Evolutionary conservation across 75 land plant species (phyloP).

Genomic region (Selaginella tamariscina): DNA sequence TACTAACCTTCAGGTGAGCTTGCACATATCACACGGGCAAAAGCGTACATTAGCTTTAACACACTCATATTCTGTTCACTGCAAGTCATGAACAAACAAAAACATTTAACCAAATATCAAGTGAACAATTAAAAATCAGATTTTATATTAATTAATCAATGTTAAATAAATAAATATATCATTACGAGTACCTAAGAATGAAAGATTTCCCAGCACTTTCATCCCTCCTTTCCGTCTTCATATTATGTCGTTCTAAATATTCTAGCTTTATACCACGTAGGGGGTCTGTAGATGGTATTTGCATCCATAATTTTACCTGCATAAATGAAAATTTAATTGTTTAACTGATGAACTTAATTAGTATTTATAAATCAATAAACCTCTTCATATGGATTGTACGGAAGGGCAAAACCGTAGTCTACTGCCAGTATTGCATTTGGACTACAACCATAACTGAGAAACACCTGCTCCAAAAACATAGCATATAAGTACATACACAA

Average conservation of each 20-base stretch:
- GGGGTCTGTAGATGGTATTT: background rate
- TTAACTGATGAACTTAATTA: no score
- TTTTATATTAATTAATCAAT: no score
- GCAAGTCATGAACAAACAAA: no score
- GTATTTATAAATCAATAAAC: background rate
- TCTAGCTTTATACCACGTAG: background rate
- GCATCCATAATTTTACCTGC: background rate
- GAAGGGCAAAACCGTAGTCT: background rate
- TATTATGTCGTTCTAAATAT: background rate
- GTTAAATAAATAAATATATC: background rate
- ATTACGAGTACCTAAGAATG: background rate
- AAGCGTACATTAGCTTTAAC: background rate
- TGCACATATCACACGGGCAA: background rate
- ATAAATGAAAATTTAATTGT: background rate
- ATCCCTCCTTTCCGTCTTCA: background rate
- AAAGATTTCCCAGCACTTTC: background rate
- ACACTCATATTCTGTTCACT: no score
- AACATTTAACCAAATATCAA: no score
- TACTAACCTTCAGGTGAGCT: background rate
- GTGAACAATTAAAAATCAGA: no score
- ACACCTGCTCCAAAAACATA: background rate
- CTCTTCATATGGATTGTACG: background rate
- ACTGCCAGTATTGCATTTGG: background rate
- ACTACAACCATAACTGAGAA: background rate
- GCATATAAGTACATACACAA: no score